Evolutionary conservation across 2,329 filamentous ascomycete species (phyloP), one percentile per base, ranked within the genome.

Genomic region (Trichoderma simmonsii): DNA sequence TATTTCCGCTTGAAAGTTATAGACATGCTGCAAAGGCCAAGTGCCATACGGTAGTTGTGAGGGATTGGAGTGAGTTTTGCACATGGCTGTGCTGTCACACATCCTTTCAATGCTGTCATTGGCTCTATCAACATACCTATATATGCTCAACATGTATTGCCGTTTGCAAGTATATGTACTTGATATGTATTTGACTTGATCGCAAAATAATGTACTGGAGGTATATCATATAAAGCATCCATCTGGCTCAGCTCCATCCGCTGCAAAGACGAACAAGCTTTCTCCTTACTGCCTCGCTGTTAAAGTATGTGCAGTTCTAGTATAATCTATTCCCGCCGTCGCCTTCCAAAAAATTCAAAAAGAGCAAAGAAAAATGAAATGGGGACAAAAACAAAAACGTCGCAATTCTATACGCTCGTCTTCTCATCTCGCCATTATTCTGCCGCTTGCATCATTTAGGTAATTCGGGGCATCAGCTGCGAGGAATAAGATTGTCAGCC

Each of bases 391-490:
- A 24, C 1, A 24, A 30, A 28, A 24, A 18, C 3, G 30, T 21
- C 18, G 30, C 30, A 59, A 12, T 11, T 59, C 18, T 30, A n/a
- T 60, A 12, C 6, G 51, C 63, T 56, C 32, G 5, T 24, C 32
- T 15, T 48, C 28, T 28, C 11, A 36, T 61, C 66, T 51, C 39
- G 66, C 9, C 43, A 51, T 51, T 0, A 21, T 12, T 48, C 43
- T 18, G 5, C 43, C 9, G 8, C 43, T 21, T 21, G 2, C 12
- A 21, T 54, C 21, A 30, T 56, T 54, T 51, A 75, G 32, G 48
- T 68, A 18, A 76, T 71, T 30, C 59, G 63, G 11, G 75, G 75
- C 74, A 76, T 75, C 74, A 76, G 68, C 75, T 76, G 32, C 26
- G 11, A 1, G 34, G n/a, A 48, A 24, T 18, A 48, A 12, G 30